Percentiles rank a stretch among this genome's conserved stretches.
Conservation (phyloP, 441 rosid species). For the Breynia disticha region DNA sequence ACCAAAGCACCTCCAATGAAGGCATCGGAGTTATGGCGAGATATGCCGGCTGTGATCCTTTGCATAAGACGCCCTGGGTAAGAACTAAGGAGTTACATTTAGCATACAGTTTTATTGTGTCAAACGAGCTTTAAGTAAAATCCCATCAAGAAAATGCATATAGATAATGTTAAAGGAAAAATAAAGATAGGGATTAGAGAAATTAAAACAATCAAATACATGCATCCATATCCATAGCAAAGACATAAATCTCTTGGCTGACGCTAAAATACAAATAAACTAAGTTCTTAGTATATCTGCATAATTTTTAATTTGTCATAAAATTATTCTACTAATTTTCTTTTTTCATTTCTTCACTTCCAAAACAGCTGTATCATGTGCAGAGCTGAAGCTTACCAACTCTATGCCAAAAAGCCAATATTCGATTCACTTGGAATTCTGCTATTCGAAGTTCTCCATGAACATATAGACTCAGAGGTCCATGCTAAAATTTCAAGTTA, state of each 20-base stretch:
- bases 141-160: too few species aligned
- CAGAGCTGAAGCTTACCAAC: slow-evolving; percentile 67
- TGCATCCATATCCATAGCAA: too few species aligned
- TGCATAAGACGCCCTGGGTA: slow-evolving; percentile 68
- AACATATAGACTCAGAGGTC: slow-evolving; percentile 59
- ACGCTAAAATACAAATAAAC: neutral
- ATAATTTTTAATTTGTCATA: neutral
- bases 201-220: too few species aligned
- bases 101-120: neutral
- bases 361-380: slow-evolving; percentile 64
- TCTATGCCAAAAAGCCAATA: slow-evolving; percentile 47
- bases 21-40: slow-evolving; percentile 52
- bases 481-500: slow-evolving; percentile 4
- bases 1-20: slow-evolving; percentile 49
- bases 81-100: slow-evolving; percentile 19
- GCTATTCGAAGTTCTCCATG: slow-evolving; percentile 56
- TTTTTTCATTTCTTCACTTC: slow-evolving; percentile 14
- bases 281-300: neutral
- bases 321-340: slow-evolving; percentile 4
- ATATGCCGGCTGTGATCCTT: slow-evolving; percentile 46
- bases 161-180: too few species aligned
- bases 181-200: too few species aligned
- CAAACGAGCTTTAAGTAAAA: too few species aligned
- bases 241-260: too few species aligned
- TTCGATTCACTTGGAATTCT: slow-evolving; percentile 58